phyloP scores from a whole-genome alignment of 2,329 filamentous ascomycete genomes.

The Penicillium sp. region DNA sequence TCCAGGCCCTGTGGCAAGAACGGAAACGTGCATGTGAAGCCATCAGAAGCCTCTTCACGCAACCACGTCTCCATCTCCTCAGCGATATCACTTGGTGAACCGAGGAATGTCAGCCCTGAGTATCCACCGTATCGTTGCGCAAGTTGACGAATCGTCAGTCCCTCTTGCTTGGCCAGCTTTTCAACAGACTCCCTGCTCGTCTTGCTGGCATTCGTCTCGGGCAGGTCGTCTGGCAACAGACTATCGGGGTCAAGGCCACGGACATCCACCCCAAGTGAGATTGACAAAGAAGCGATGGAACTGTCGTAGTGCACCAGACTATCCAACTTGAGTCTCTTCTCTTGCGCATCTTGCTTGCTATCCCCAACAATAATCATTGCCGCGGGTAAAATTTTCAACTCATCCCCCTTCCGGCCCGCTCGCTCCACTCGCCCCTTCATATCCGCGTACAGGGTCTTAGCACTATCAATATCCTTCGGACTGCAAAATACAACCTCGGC shows the following conservation, averaged over 20 bases:
- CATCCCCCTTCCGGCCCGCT: conserved; percentile 46
- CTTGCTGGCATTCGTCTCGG: conserved; percentile 56
- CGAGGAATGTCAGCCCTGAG: conserved; percentile 51
- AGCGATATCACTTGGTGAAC: conserved; percentile 49
- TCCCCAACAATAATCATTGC: conserved; percentile 53
- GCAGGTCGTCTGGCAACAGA: conserved; percentile 49
- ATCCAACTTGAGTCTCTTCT: conserved; percentile 51
- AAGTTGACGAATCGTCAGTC: conserved; percentile 52
- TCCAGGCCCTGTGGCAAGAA: conserved; percentile 53
- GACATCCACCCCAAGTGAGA: conserved; percentile 49
- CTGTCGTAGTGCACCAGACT: conserved; percentile 55
- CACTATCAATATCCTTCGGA: conserved; percentile 45
- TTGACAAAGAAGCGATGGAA: conserved; percentile 52
- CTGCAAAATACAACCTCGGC: conserved; percentile 55
- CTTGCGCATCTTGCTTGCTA: conserved; percentile 48
- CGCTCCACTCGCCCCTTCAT: conserved; percentile 49
- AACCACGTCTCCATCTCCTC: conserved; percentile 52
- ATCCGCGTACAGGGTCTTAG: conserved; percentile 51
- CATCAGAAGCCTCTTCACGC: conserved; percentile 48
- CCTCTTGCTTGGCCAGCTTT: conserved; percentile 46
- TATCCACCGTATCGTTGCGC: conserved; percentile 52
- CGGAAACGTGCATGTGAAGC: conserved; percentile 52
- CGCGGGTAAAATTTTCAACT: conserved; percentile 54
- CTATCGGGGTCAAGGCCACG: conserved; percentile 50
- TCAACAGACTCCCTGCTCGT: conserved; percentile 47